Evolutionary conservation across 1,139 yeast species (phyloP).

Genomic region (Geotrichum citri-aurantii): DNA sequence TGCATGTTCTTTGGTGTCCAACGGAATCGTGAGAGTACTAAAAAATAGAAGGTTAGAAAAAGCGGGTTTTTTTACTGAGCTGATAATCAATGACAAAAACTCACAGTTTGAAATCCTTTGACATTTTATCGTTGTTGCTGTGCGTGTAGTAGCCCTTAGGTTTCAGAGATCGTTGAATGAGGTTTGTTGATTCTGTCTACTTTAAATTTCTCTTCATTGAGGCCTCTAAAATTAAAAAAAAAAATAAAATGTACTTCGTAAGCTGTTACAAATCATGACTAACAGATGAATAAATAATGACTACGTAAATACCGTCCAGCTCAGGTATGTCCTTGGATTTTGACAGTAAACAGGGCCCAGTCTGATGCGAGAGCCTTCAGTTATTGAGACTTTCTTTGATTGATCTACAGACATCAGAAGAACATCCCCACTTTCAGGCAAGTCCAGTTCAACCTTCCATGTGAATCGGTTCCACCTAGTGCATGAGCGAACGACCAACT

Average conservation of each 20-base stretch:
- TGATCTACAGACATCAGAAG: not conserved
- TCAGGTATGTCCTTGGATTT: not conserved
- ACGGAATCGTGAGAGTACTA: constrained; percentile 45
- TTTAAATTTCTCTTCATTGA: not conserved
- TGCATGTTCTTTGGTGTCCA: constrained; percentile 56
- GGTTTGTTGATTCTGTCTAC: not conserved
- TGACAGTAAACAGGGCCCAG: constrained; percentile 8
- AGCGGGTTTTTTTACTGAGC: too few relatives aligned
- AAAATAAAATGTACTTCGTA: not conserved
- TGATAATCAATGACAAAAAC: not conserved
- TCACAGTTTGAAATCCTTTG: not conserved
- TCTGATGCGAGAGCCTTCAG: constrained; percentile 1
- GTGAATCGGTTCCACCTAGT: constrained; percentile 12
- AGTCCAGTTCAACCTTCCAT: constrained; percentile 8
- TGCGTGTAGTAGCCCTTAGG: not conserved
- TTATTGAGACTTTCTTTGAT: not conserved
- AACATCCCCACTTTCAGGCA: not conserved
- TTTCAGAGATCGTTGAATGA: not conserved
- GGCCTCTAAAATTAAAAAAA: not conserved
- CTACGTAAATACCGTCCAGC: constrained; percentile 5
- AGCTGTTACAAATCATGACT: not conserved
- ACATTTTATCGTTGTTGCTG: not conserved
- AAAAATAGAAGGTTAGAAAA: not conserved
- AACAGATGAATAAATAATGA: not conserved
- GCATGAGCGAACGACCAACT: not conserved